Conservation (phyloP, 2,329 filamentous ascomycete species). For the Cercospora beticola region DNA sequence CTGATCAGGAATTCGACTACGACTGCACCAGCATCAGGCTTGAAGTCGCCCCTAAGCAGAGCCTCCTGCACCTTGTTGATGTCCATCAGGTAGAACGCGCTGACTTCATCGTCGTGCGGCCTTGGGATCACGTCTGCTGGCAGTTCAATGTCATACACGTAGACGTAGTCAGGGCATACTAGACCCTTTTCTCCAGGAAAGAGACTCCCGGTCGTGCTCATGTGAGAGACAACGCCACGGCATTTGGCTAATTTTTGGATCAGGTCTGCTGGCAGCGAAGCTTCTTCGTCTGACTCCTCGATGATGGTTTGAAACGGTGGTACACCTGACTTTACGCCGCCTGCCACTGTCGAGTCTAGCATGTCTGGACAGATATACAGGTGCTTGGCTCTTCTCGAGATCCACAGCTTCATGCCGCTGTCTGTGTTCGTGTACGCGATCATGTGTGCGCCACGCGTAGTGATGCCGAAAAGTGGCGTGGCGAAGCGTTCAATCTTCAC, state of each 20-base stretch:
- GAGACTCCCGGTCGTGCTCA: slow-evolving; percentile 70
- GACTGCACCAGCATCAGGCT: slow-evolving; percentile 86
- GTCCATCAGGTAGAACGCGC: slow-evolving; percentile 72
- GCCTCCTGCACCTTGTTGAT: slow-evolving; percentile 70
- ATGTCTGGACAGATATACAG: slow-evolving; percentile 87
- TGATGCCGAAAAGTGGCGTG: slow-evolving; percentile 68
- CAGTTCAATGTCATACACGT: slow-evolving; percentile 83
- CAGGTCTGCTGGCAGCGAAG: slow-evolving; percentile 68
- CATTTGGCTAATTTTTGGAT: slow-evolving; percentile 60
- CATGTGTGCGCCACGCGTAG: slow-evolving; percentile 77
- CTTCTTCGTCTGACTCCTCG: slow-evolving; percentile 85
- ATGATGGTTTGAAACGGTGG: slow-evolving; percentile 76
- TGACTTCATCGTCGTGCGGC: slow-evolving; percentile 85
- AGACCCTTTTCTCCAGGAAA: slow-evolving; percentile 77
- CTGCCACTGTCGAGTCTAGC: slow-evolving; percentile 89
- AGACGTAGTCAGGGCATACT: slow-evolving; percentile 85
- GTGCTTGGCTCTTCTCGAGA: slow-evolving; percentile 68
- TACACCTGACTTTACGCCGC: slow-evolving; percentile 79
- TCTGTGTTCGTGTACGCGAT: slow-evolving; percentile 62
- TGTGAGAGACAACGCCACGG: slow-evolving; percentile 74
- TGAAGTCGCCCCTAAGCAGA: slow-evolving; percentile 72
- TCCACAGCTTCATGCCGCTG: slow-evolving; percentile 72
- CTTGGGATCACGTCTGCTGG: slow-evolving; percentile 64
- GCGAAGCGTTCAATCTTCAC: slow-evolving; percentile 74
- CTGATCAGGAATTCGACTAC: slow-evolving; percentile 85